These are phyloP conservation scores for Larix sibirica DNA, from an alignment of 83 land plant genomes.

Conservation along the genomic window DNA sequence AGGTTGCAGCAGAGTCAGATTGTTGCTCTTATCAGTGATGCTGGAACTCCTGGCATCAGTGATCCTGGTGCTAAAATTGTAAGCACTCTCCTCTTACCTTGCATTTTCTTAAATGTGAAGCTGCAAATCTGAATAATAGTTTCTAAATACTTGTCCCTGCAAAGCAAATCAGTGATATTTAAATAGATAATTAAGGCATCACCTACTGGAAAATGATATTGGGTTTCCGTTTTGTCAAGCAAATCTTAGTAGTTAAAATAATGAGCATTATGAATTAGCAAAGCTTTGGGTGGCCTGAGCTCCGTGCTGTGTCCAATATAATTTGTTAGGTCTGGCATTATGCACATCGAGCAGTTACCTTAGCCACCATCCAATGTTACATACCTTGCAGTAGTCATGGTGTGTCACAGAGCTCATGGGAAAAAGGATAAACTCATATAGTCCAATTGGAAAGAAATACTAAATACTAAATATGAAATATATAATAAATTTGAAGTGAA, in stretches of 20 bases:
- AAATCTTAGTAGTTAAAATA: not conserved
- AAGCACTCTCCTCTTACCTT: slow-evolving; percentile 11
- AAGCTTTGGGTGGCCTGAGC: not conserved
- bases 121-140: not conserved
- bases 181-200: not conserved
- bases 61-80: slow-evolving; percentile 96
- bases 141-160: not conserved
- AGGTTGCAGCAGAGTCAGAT: slow-evolving; percentile 73
- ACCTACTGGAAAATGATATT: not conserved
- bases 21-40: slow-evolving; percentile 94
- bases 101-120: not conserved
- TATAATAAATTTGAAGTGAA: too few species aligned
- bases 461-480: too few species aligned
- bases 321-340: not conserved
- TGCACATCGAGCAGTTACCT: not conserved
- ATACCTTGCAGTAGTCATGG: too few species aligned
- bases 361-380: not conserved
- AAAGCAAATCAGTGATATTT: not conserved
- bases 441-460: too few species aligned
- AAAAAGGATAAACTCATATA: too few species aligned
- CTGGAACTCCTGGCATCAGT: slow-evolving; percentile 97
- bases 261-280: not conserved
- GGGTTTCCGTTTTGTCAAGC: not conserved
- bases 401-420: too few species aligned
- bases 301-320: not conserved